A percentile compares a stretch with the other conserved stretches of the same genome.
Conservation (phyloP, 257 asterid genomes). For the Nicotiana knightiana region DNA sequence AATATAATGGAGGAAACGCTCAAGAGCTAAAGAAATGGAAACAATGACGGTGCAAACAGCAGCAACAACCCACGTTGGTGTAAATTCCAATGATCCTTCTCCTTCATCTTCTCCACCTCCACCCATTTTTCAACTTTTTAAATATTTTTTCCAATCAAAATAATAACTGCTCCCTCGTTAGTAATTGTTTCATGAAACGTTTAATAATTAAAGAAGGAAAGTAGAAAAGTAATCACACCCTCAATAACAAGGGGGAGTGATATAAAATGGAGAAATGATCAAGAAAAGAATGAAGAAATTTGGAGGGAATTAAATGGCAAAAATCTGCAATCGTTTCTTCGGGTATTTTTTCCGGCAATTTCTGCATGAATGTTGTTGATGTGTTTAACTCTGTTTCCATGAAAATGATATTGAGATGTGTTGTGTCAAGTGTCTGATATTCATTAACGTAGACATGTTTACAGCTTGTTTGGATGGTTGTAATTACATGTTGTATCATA, state of each 20-base stretch:
- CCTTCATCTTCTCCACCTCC: constrained; percentile 24
- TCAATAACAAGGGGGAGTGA: not conserved
- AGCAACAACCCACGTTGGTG: constrained; percentile 47
- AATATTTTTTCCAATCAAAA: not conserved
- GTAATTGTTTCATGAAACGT: not conserved
- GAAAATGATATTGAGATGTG: not conserved
- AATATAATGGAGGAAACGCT: constrained; percentile 29
- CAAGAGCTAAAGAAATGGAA: constrained; percentile 28
- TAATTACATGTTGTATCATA: no score
- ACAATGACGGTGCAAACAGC: constrained; percentile 38
- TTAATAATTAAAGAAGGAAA: not conserved
- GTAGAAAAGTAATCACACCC: not conserved
- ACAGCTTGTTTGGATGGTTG: no score
- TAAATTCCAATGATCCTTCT: constrained; percentile 28
- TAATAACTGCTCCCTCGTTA: not conserved
- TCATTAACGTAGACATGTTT: not conserved
- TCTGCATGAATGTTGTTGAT: not conserved
- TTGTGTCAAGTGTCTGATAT: not conserved
- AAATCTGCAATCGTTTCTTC: not conserved
- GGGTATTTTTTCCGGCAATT: not conserved
- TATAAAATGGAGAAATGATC: not conserved
- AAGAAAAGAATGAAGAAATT: not conserved
- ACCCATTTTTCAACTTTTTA: constrained; percentile 6
- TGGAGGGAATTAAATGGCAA: not conserved
- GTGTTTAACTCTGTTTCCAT: not conserved